Base-by-base conservation (phyloP, 768 basidiomycete species). In the Cyclocybe aegerita region DNA sequence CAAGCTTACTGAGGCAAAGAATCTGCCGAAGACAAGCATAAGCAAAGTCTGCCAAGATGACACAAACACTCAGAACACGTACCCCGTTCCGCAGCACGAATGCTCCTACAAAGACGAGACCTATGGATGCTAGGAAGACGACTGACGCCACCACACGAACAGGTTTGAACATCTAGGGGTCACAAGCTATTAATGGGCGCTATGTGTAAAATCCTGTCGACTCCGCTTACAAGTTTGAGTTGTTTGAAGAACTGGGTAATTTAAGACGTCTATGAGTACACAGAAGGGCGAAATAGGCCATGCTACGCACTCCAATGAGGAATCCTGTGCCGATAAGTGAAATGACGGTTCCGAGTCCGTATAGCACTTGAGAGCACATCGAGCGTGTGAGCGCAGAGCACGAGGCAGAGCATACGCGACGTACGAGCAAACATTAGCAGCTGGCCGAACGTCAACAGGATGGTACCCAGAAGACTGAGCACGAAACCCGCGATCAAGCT, bases 271-370 rank as follows among this genome's bases (percentile, higher is more conserved):
- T 14, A 39, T 45, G 37, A 15, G 33, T 36, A 33, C 12, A 43
- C 1, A 44, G 29, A 43, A 12, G 12, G 37, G 36, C 29, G 44
- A 14, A 14, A 39, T 39, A 37, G 23, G 23, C 23, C 23, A 36
- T 17, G 15, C 29, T 29, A 76, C 90, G 60, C 67, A 93, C 92
- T 53, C 91, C 91, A 49, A 96, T 83, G 62, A 96, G 71, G 74
- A 97, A 96, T 0, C 93, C 93, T 0, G 93, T 96, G 39, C 93
- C 93, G 47, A 88, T 65, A 44, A 98, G 80, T 10, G 89, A 87
- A 50, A 96, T 68, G 56, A 96, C 68, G 39, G 88, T 90, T 32
- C 94, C 94, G 30, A 95, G 57, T 17, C 79, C 81, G 74, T 90
- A 96, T 35, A 97, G 76, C 9, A 89, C 92, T 95, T 43, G 14